Base-by-base conservation (phyloP, 768 basidiomycete genomes). In the Mycena haematopus region DNA sequence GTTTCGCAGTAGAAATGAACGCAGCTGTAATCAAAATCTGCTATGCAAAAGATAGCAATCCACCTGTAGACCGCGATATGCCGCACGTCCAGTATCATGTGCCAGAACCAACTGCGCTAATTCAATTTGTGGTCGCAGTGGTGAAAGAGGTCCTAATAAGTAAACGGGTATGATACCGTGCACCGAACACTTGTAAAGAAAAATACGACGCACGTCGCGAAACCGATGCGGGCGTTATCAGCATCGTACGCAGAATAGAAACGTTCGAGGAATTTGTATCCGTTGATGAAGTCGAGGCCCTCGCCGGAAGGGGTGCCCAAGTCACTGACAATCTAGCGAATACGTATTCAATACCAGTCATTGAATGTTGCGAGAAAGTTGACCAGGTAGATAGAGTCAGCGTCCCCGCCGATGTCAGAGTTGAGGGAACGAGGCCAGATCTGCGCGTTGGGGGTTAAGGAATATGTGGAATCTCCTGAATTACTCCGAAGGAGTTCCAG, bases 181-280 rank as follows among this genome's bases (percentile, higher is more conserved):
- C 15, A 6, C 19, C 17, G 25, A 40, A 21, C 29, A 9, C 29
- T 31, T 5, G 29, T 9, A 31, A 31, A 31, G 29, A 29, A 21
- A 54, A 44, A 24, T 2, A 11, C 24, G 10, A 40, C 53, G n/a
- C 27, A 54, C 53, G 78, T 83, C 6, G 87, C 86, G 60, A 88
- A 77, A n/a, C 87, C 86, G 58, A 88, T 78, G 19, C 77, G 83
- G 52, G 71, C 74, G 76, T 86, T 84, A 46, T 79, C 71, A 46
- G 87, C 86, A 70, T 90, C 88, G 69, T 76, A 89, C 36, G 88
- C 87, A 31, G 83, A 78, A 76, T 89, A 89, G 81, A 85, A 89
- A 15, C 88, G 84, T 73, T 84, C 79, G 27, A 87, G 76, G 79
- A 84, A 87, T 6, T 73, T 67, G 68, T 76, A 78, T 19, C 86